Base-by-base conservation (phyloP, 2,329 filamentous ascomycete species). In the Coniella vitis region DNA sequence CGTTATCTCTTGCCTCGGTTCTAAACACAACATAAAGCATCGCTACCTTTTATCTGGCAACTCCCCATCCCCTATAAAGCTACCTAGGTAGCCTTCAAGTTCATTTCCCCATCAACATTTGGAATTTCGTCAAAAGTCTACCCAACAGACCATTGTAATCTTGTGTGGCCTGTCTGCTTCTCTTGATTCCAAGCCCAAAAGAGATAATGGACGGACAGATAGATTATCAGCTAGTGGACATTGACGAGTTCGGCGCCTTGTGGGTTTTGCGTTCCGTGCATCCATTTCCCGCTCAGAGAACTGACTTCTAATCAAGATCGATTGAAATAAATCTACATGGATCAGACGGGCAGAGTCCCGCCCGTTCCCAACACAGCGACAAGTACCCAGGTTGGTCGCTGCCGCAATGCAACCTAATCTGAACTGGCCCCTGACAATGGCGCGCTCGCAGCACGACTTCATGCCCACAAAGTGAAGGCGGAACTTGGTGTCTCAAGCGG, bases 241-340 rank as follows among this genome's bases (percentile, higher is more conserved):
- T 75, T 48, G 70, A 76, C 34, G 76, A 78, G 61, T 78, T 78
- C 56, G 75, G 78, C 59, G 74, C 74, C 38, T 63, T 79, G 75
- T 79, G 63, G 56, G 73, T 68, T 19, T 35, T 22, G 14, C 9
- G n/a, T 7, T 21, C 12, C 17, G n/a, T n/a, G 12, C 32, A 13
- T 8, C 20, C 16, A 10, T 21, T 31, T 14, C 16, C 7, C 7
- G 25, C 5, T 21, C 13, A n/a, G n/a, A n/a, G n/a, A n/a, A 7
- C 31, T 40, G 20, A 25, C 8, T 35, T 49, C n/a, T 17, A 20
- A 25, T 25, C 37, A 41, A 67, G 67, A 29, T 61, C 63, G 35
- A 67, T 75, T 50, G 69, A 74, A 53, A 59, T 70, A 46, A 69
- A 64, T 54, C 57, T 57, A 17, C 56, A 57, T 16, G 32, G n/a